Percentiles rank a stretch among this genome's conserved stretches.
Conservation (phyloP, 1,284 basidiomycete species). For the Ustilago sp. region DNA sequence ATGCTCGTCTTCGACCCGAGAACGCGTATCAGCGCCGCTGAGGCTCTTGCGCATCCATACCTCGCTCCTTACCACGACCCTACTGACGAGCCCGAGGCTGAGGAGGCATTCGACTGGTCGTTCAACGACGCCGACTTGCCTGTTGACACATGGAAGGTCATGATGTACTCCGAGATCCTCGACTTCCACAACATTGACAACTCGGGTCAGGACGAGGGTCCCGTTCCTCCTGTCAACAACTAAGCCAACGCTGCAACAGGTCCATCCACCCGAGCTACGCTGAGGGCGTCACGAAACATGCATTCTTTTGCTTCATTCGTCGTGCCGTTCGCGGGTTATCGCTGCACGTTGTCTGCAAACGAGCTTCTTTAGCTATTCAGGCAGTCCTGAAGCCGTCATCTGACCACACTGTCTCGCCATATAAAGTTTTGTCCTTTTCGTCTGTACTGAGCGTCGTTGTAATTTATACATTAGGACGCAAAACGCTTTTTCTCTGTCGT, state of each 20-base stretch:
- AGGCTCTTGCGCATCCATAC: constrained; percentile 92
- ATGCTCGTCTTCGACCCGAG: constrained; percentile 99
- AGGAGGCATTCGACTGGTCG: constrained; percentile 97
- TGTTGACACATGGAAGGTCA: constrained; percentile 98
- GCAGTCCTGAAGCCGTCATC: background rate
- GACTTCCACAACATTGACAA: constrained; percentile 70
- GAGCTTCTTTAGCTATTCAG: background rate
- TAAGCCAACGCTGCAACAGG: constrained; percentile 5
- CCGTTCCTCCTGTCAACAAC: constrained; percentile 51
- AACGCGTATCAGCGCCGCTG: constrained; percentile 92
- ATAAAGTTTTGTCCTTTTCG: constrained; percentile 17
- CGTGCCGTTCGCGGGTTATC: constrained; percentile 1
- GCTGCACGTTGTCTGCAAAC: background rate
- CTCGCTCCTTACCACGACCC: constrained; percentile 98
- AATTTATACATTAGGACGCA: constrained; percentile 29
- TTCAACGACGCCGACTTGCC: constrained; percentile 99
- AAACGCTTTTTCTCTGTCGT: constrained; percentile 20
- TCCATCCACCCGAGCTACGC: constrained; percentile 1
- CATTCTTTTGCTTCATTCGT: constrained; percentile 1
- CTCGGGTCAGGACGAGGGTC: constrained; percentile 56
- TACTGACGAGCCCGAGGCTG: constrained; percentile 93
- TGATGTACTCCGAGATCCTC: constrained; percentile 73
- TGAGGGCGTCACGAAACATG: background rate
- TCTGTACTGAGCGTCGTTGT: constrained; percentile 26
- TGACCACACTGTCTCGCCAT: constrained; percentile 8